These are phyloP conservation scores for Euphorbia celastroides DNA, from an alignment of 441 rosid genomes.

Conservation along the genomic window DNA sequence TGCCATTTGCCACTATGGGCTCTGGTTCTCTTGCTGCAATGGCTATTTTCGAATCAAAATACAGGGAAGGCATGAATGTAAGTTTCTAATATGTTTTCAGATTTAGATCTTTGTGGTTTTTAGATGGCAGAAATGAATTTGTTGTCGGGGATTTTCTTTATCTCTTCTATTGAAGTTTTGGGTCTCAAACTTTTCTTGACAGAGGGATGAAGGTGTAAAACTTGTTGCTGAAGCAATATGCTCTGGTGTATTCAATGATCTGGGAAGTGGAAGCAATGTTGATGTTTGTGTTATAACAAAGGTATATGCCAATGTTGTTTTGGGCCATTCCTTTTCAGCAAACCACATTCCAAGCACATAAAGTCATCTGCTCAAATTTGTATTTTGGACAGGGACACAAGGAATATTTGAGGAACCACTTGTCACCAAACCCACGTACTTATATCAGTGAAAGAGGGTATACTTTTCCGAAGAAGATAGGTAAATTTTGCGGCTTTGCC, in stretches of 20 bases:
- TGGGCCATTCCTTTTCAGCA: background rate
- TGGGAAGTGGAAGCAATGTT: conserved; percentile 99
- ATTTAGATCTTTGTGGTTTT: background rate
- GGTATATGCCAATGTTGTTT: conserved; percentile 36
- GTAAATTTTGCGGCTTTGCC: conserved; percentile 27
- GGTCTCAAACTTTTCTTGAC: conserved; percentile 4
- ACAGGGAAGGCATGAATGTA: conserved; percentile 83
- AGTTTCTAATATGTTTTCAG: conserved; percentile 25
- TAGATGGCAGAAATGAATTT: no score
- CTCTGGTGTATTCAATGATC: conserved; percentile 87
- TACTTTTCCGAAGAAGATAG: conserved; percentile 70
- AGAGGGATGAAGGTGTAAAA: conserved; percentile 86
- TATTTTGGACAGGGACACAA: conserved; percentile 58
- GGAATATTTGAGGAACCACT: conserved; percentile 87
- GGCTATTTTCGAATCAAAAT: conserved; percentile 86
- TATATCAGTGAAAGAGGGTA: conserved; percentile 64
- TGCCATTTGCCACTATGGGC: conserved; percentile 98
- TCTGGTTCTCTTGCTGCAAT: conserved; percentile 99
- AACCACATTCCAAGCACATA: conserved; percentile 7
- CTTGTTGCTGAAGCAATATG: conserved; percentile 77
- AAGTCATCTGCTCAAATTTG: conserved; percentile 14
- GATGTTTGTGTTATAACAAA: conserved; percentile 93
- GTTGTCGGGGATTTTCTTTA: no score
- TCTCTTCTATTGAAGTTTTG: conserved; percentile 7
- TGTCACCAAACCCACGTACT: conserved; percentile 83